Conservation (phyloP, 2,329 filamentous ascomycete genomes). For the Colletotrichum lentis region DNA sequence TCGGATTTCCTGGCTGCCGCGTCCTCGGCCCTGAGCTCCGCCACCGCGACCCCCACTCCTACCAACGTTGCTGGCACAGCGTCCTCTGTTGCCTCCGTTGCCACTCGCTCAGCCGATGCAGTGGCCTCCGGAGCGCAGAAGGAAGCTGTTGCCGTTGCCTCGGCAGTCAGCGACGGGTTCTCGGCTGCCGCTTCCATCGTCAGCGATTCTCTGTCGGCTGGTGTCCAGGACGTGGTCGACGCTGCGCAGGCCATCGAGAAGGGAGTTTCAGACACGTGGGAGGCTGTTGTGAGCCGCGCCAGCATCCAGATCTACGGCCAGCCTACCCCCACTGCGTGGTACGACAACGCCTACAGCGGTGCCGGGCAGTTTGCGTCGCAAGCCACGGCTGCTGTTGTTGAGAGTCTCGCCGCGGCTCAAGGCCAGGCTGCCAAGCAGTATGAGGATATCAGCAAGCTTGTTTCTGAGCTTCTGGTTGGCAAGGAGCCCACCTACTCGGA, state of each 20-base stretch:
- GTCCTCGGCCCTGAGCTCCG: constrained; percentile 70
- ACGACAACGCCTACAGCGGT: constrained; percentile 54
- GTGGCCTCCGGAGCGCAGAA: constrained; percentile 58
- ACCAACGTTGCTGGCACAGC: constrained; percentile 61
- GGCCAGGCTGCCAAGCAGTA: constrained; percentile 71
- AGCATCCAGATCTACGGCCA: constrained; percentile 76
- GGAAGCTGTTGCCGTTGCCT: constrained; percentile 61
- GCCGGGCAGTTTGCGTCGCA: constrained; percentile 68
- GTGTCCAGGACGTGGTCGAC: constrained; percentile 50
- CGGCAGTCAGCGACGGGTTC: constrained; percentile 54
- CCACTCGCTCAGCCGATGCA: constrained; percentile 55
- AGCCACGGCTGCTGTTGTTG: constrained; percentile 58
- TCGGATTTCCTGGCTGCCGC: constrained; percentile 77
- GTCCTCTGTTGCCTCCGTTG: constrained; percentile 57
- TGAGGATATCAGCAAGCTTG: constrained; percentile 72
- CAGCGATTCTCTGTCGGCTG: constrained; percentile 47
- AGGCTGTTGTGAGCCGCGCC: constrained; percentile 64
- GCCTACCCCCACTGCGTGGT: constrained; percentile 67
- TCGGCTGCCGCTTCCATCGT: constrained; percentile 49
- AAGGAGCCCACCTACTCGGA: constrained; percentile 85
- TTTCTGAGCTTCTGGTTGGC: constrained; percentile 79
- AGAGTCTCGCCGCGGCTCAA: constrained; percentile 64
- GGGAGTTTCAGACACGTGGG: constrained; percentile 52
- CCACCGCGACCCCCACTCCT: constrained; percentile 68
- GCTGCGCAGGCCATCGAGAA: constrained; percentile 52